Conservation (phyloP, 2,329 filamentous ascomycete genomes). For the Penicillium oxalicum region DNA sequence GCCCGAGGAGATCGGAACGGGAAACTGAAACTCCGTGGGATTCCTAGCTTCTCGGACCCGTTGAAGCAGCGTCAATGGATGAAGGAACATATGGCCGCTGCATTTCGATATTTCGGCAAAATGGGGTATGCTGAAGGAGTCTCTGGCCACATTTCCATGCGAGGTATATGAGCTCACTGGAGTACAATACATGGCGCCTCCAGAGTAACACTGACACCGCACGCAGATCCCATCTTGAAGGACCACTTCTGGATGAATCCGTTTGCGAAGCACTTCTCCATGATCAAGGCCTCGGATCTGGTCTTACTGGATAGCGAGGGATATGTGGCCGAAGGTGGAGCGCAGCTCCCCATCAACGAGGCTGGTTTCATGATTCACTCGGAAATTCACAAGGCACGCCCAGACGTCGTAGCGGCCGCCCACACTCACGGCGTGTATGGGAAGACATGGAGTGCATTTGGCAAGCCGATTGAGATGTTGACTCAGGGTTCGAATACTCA, state of each 20-base stretch:
- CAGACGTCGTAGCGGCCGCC: slow-evolving; percentile 54
- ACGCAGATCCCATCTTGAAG: slow-evolving; percentile 31
- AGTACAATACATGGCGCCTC: neutral
- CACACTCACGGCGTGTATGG: slow-evolving; percentile 56
- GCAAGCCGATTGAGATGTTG: slow-evolving; percentile 53
- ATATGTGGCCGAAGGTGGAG: slow-evolving; percentile 37
- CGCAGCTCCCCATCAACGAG: slow-evolving; percentile 36
- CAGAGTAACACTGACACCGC: neutral
- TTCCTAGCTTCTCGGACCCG: slow-evolving; percentile 37
- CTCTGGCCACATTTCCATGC: slow-evolving; percentile 39
- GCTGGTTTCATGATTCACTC: slow-evolving; percentile 57
- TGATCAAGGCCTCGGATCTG: slow-evolving; percentile 38
- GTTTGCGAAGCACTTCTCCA: slow-evolving; percentile 37
- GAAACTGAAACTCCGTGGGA: slow-evolving; percentile 32
- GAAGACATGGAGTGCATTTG: slow-evolving; percentile 57
- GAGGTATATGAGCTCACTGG: slow-evolving; percentile 19
- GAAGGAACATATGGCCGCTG: slow-evolving; percentile 45
- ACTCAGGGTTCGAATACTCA: slow-evolving; percentile 47
- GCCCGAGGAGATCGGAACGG: slow-evolving; percentile 34
- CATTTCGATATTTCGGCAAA: slow-evolving; percentile 39
- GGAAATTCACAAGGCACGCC: slow-evolving; percentile 53
- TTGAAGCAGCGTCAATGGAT: slow-evolving; percentile 47
- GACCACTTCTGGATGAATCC: slow-evolving; percentile 40
- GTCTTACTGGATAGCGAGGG: slow-evolving; percentile 38
- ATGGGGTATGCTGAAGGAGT: slow-evolving; percentile 38